phyloP scores from a whole-genome alignment of 257 asterid genomes.

The Scutellaria baicalensis region DNA sequence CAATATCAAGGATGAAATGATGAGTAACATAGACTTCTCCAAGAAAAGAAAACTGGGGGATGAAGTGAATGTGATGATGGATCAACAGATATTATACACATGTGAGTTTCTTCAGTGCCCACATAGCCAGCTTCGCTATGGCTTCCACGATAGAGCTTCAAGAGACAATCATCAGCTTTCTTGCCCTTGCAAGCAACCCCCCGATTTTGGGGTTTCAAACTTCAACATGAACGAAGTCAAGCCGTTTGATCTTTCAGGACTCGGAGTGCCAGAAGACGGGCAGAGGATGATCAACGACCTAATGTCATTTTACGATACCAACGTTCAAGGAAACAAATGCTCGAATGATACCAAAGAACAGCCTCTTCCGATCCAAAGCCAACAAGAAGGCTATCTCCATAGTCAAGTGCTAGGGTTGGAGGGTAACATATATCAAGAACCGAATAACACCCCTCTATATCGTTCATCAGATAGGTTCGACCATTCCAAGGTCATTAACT shows the following conservation, averaged over 20 bases:
- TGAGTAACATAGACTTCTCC: conserved; percentile 44
- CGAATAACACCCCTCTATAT: too few species aligned
- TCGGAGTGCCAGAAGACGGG: conserved; percentile 80
- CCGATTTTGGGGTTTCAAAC: conserved; percentile 36
- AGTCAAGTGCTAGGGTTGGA: too few species aligned
- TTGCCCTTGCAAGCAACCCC: conserved; percentile 39
- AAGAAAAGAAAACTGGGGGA: conserved; percentile 51
- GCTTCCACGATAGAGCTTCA: conserved; percentile 51
- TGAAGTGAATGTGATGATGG: conserved; percentile 53
- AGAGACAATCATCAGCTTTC: conserved; percentile 69
- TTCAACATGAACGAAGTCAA: conserved; percentile 35
- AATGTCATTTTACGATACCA: conserved; percentile 54
- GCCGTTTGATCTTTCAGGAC: conserved; percentile 51
- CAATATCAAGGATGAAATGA: conserved; percentile 39
- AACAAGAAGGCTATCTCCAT: too few species aligned
- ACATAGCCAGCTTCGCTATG: conserved; percentile 44
- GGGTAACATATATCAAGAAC: too few species aligned
- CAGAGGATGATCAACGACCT: conserved; percentile 62
- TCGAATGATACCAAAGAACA: too few species aligned
- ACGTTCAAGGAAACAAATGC: conserved; percentile 36
- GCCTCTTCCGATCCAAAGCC: too few species aligned
- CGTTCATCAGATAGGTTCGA: too few species aligned
- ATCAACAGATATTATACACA: conserved; percentile 54
- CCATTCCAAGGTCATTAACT: conserved; percentile 28
- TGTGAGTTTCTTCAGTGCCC: conserved; percentile 75